Conservation (phyloP, 139 green algal species). For the Chlorokybus atmophyticus region DNA sequence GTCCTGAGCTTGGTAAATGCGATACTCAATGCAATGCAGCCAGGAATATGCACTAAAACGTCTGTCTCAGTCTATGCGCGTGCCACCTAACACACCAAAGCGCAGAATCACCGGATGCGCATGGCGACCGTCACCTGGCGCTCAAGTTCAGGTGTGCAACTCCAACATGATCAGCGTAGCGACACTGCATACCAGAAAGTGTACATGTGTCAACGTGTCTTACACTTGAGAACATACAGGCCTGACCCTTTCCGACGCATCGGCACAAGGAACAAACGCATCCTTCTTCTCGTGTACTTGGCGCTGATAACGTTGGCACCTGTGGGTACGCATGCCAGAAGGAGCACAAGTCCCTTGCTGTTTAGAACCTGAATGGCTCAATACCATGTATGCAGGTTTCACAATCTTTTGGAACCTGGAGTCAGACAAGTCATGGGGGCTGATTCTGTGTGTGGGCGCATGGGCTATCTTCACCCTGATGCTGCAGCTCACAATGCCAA, state of each 20-base stretch:
- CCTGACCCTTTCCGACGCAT: background rate
- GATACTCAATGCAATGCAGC: too few relatives aligned
- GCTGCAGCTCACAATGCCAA: slow-evolving; percentile 11
- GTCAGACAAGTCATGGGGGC: slow-evolving; percentile 1
- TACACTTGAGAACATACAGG: too few relatives aligned
- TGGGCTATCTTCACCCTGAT: background rate
- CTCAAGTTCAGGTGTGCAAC: slow-evolving; percentile 1
- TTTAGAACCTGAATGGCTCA: too few relatives aligned
- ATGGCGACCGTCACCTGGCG: background rate
- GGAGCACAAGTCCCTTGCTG: too few relatives aligned
- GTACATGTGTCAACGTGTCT: too few relatives aligned
- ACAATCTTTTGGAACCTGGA: slow-evolving; percentile 16
- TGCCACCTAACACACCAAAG: background rate
- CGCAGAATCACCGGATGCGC: background rate
- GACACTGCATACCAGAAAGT: too few relatives aligned
- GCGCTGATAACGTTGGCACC: background rate
- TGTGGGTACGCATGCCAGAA: too few relatives aligned
- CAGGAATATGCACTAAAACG: too few relatives aligned
- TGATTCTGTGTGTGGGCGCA: background rate
- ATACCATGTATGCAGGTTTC: slow-evolving; percentile 10
- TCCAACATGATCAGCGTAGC: too few relatives aligned
- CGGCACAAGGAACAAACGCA: background rate
- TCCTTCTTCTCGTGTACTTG: background rate
- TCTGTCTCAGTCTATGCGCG: too few relatives aligned
- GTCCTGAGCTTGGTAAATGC: slow-evolving; percentile 9